Conservation (phyloP, 2,329 filamentous ascomycete species). For the Scytalidium lignicola region DNA sequence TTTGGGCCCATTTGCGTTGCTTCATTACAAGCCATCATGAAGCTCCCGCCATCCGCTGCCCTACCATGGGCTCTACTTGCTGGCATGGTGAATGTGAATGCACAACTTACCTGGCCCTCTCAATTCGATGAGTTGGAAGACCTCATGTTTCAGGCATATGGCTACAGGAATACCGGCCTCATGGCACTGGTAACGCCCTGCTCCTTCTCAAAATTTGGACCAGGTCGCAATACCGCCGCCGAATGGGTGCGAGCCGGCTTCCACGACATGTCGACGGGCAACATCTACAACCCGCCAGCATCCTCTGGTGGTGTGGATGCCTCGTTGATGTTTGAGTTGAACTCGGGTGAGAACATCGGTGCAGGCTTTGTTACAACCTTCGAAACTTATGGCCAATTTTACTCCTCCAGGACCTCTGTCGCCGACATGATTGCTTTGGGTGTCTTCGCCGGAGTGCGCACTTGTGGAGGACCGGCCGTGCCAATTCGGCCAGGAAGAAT, state of each 20-base stretch:
- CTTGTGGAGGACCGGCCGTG: slow-evolving; percentile 52
- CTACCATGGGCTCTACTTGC: neutral
- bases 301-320: slow-evolving; percentile 49
- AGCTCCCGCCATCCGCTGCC: neutral
- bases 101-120: slow-evolving; percentile 49
- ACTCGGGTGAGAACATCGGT: slow-evolving; percentile 50
- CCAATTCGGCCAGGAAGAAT: slow-evolving; percentile 48
- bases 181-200: slow-evolving; percentile 53
- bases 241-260: slow-evolving; percentile 59
- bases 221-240: slow-evolving; percentile 52
- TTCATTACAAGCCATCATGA: neutral
- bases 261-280: slow-evolving; percentile 56
- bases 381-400: slow-evolving; percentile 47
- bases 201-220: slow-evolving; percentile 44
- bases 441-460: slow-evolving; percentile 52
- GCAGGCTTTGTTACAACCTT: slow-evolving; percentile 50
- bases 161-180: slow-evolving; percentile 50
- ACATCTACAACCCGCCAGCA: slow-evolving; percentile 35
- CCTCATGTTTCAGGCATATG: slow-evolving; percentile 54
- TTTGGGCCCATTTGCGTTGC: neutral
- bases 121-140: slow-evolving; percentile 57
- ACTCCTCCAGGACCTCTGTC: slow-evolving; percentile 46
- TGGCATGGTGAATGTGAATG: neutral
- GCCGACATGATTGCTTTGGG: slow-evolving; percentile 55
- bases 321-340: slow-evolving; percentile 55